Percentiles rank a stretch among this genome's conserved stretches.
Conservation (phyloP, 257 asterid genomes). For the Solanum sitiens region DNA sequence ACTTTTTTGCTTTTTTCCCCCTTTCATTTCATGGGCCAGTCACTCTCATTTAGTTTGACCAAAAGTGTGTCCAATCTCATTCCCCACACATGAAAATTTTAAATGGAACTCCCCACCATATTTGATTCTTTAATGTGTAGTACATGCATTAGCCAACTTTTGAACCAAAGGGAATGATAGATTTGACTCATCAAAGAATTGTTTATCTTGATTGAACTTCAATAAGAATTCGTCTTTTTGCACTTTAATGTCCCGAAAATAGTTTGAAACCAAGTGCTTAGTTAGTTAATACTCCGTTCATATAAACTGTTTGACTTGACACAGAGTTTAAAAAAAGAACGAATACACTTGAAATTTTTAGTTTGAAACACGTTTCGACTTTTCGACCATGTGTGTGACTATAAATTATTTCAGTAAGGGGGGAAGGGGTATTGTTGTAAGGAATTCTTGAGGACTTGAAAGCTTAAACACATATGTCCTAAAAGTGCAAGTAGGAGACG, state of each 20-base stretch:
- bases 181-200: neutral
- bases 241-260: neutral
- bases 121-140: neutral
- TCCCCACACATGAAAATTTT: slow-evolving; percentile 15
- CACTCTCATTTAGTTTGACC: slow-evolving; percentile 55
- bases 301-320: too few species aligned
- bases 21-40: slow-evolving; percentile 24
- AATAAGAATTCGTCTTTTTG: neutral
- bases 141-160: neutral
- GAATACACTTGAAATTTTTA: too few species aligned
- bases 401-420: neutral
- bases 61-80: slow-evolving; percentile 15
- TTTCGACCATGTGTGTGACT: too few species aligned
- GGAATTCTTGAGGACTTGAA: neutral
- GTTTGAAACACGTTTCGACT: neutral
- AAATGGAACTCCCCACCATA: slow-evolving; percentile 37
- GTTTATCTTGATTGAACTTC: neutral
- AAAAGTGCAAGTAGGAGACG: neutral
- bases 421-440: neutral
- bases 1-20: slow-evolving; percentile 28
- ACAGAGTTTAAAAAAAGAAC: too few species aligned
- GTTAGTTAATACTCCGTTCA: neutral
- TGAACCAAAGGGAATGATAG: neutral
- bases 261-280: neutral
- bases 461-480: neutral